A percentile compares a stretch with the other conserved stretches of the same genome.
Conservation (phyloP, 2,329 filamentous ascomycete genomes). For the Fusarium sp. region DNA sequence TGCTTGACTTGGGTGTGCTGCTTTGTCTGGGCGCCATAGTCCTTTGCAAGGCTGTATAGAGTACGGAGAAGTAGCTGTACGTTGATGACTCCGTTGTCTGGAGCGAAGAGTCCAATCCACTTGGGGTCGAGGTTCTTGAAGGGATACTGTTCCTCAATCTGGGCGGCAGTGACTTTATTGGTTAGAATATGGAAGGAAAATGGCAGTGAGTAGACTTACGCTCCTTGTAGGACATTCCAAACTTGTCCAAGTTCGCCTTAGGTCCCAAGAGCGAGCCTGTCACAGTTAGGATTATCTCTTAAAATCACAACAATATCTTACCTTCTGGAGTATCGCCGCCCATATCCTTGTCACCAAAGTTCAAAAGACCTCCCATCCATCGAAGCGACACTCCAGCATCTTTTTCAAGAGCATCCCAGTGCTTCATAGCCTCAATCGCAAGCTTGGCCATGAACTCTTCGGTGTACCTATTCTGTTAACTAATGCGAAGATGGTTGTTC, state of each 20-base stretch:
- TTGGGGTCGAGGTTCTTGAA: slow-evolving; percentile 10
- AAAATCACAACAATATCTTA: not conserved
- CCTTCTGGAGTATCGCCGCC: slow-evolving; percentile 14
- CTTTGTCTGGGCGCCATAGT: slow-evolving; percentile 20
- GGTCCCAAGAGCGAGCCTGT: slow-evolving; percentile 6
- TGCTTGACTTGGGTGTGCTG: slow-evolving; percentile 22
- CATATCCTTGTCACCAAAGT: slow-evolving; percentile 22
- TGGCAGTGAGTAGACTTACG: not conserved
- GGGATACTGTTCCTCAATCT: slow-evolving; percentile 22
- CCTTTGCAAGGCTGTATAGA: slow-evolving; percentile 15
- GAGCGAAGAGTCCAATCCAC: slow-evolving; percentile 19
- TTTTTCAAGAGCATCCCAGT: slow-evolving; percentile 28
- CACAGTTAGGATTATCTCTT: fast-evolving
- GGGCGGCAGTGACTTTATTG: not conserved
- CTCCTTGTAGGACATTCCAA: slow-evolving; percentile 13
- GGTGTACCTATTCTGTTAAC: slow-evolving; percentile 5
- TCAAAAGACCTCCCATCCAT: slow-evolving; percentile 36
- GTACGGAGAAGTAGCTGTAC: slow-evolving; percentile 17
- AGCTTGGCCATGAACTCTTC: slow-evolving; percentile 32
- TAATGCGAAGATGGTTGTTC: too few relatives aligned
- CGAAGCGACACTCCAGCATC: slow-evolving; percentile 26
- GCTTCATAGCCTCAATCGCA: slow-evolving; percentile 17
- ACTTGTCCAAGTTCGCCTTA: not conserved
- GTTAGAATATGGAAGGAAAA: not conserved
- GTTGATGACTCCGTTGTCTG: slow-evolving; percentile 30